Evolutionary conservation across 371 early-diverging fungal genomes (phyloP), one percentile per base, ranked within the genome.

Genomic region (Apophysomyces trapeziformis): DNA sequence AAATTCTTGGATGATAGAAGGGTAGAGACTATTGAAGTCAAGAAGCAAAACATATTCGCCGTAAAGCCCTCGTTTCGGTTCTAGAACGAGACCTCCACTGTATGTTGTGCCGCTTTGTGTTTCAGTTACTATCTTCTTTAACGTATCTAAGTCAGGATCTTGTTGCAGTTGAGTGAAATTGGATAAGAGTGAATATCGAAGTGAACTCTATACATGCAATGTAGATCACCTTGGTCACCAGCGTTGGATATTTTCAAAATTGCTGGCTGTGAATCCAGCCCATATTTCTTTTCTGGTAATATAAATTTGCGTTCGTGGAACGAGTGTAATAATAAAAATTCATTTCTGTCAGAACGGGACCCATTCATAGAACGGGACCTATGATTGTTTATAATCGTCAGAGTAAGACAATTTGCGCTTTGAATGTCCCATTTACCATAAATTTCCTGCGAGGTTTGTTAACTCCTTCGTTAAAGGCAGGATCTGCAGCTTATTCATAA

Each of bases 11-110:
- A 99, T 99, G 64, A 99, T 99, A 9, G 99, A 96, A 56, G 99
- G 99, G 71, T 99, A 99, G 81, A 99, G 87, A 76, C 95, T 94
- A 87, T 99, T 99, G 85, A 99, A 99, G 84, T 99, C 99, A 32
- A 99, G 77, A 35, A 99, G 79, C 47, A 99, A 75, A 1, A 99
- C 95, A 73, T 86, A 94, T 47, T 90, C 90, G 73, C 98, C 96
- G 75, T 99, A 99, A 64, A 97, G 89, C 0, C 99, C 99, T 56
- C 85, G 57, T 14, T 57, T 50, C 2, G 64, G 64, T 44, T 99
- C 98, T 64, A 99, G 81, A 4, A 99, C 99, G n/a, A 99, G 85
- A 47, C 99, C 99, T 57, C 99, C 99, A 7, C 90, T 61, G 44
- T 21, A 50, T 7, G 54, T 18, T 14, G 47, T 2, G 7, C 5